Evolutionary conservation across 176 grass and related monocot genomes (phyloP), one percentile per base, ranked within the genome.

Genomic region (Neostapfia colusana): DNA sequence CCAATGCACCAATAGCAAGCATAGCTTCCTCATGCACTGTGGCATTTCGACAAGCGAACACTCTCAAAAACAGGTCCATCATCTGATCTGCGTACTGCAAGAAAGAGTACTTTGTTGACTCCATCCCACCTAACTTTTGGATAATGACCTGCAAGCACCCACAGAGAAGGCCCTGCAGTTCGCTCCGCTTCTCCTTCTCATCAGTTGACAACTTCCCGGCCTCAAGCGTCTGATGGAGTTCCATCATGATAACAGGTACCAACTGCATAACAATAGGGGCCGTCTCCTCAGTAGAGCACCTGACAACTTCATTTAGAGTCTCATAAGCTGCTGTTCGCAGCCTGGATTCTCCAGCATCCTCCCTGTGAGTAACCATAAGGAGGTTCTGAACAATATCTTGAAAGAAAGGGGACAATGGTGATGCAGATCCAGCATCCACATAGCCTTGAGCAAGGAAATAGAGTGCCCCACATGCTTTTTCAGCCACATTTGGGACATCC

Each of bases 21-120:
- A 95, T 95, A 72, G 92, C 92, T 59, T 95, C 92, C 65, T 95
- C 92, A 45, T 95, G 92, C 65, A 95, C 92, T 24, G 92, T 91
- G 25, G 92, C 89, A 62, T 91, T 91, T 65, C 86, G 58, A 59
- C 89, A 91, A 72, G 92, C 83, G 18, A 95, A 95, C 63, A 95
- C 92, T 85, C 79, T 91, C 76, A 95, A 56, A 89, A 95, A 90
- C 43, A 95, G 77, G 38, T 91, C 86, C 92, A 95, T 95, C 76
- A 95, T 82, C 84, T 95, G 92, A 82, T 95, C 89, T 5, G 86
- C 76, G 53, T 87, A 95, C 57, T 95, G 92, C 78, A 95, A 81
- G 81, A 95, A 89, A 67, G 89, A 56, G 70, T 85, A 91, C 73
- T 91, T 95, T 16, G 92, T 91, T 37, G 83, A 72, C 57, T 95